A percentile compares a stretch with the other conserved stretches of the same genome.
Conservation (phyloP, 257 asterid species). For the Avicennia marina region DNA sequence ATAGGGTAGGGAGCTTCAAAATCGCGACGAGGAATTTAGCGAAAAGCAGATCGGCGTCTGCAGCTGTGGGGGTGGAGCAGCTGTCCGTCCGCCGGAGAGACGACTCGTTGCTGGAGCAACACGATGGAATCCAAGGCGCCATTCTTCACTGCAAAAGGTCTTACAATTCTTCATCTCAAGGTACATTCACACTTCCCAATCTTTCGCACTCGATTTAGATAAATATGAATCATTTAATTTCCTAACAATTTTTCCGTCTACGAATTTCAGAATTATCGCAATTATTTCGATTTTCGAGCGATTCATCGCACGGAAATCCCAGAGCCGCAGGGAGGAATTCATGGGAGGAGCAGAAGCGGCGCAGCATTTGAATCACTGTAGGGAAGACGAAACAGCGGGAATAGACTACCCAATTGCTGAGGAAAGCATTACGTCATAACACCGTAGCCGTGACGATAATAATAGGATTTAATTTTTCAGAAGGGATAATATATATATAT, state of each 20-base stretch:
- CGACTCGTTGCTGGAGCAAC: constrained; percentile 56
- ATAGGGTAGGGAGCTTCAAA: constrained; percentile 47
- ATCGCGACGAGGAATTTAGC: constrained; percentile 52
- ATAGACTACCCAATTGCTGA: no score
- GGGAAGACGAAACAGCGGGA: no score
- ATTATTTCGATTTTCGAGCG: constrained; percentile 28
- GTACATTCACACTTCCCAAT: constrained; percentile 5
- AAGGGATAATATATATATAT: no score
- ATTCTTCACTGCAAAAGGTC: constrained; percentile 57
- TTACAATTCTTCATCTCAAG: constrained; percentile 31
- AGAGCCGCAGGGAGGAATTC: constrained; percentile 23
- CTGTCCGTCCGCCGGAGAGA: constrained; percentile 56
- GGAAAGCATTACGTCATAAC: no score
- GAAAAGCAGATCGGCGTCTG: constrained; percentile 63
- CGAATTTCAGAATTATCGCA: constrained; percentile 30
- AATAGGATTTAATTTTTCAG: no score
- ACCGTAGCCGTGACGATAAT: no score
- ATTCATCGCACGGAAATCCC: constrained; percentile 21
- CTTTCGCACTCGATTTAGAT: neutral
- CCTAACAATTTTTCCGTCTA: neutral
- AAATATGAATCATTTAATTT: neutral
- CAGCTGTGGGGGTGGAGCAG: constrained; percentile 28
- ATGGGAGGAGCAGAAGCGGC: constrained; percentile 39
- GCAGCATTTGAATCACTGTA: constrained; percentile 52
- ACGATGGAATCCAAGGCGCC: constrained; percentile 63